Evolutionary conservation across 1,284 basidiomycete species (phyloP).

Genomic region (Pseudozyma thailandica): DNA sequence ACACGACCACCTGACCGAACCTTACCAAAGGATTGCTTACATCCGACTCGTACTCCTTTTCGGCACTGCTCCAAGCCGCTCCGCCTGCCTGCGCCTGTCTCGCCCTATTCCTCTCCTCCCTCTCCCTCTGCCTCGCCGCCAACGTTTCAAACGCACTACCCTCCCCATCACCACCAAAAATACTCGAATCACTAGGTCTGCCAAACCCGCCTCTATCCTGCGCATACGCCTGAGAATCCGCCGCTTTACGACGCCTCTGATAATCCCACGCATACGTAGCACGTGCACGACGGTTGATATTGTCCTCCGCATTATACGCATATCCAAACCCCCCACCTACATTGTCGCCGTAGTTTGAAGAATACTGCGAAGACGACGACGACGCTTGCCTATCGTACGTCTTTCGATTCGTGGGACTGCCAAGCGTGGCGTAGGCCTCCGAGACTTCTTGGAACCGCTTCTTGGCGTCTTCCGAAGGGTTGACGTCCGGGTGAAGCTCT

Average conservation of each 20-base stretch:
- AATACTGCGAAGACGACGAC: neutral
- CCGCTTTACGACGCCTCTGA: slow-evolving; percentile 37
- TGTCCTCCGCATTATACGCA: slow-evolving; percentile 44
- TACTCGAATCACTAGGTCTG: slow-evolving; percentile 13
- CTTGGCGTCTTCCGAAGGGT: slow-evolving; percentile 61
- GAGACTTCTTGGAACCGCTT: slow-evolving; percentile 62
- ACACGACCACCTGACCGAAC: slow-evolving; percentile 54
- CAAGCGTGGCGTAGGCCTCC: slow-evolving; percentile 63
- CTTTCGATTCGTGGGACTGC: slow-evolving; percentile 22
- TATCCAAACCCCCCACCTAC: slow-evolving; percentile 25
- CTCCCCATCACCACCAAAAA: neutral
- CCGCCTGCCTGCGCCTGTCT: slow-evolving; percentile 12
- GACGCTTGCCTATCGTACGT: slow-evolving; percentile 24
- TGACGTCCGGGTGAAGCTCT: slow-evolving; percentile 65
- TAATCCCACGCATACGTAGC: slow-evolving; percentile 67
- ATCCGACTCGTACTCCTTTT: slow-evolving; percentile 39
- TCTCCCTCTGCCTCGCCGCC: slow-evolving; percentile 27
- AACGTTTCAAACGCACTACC: slow-evolving; percentile 37
- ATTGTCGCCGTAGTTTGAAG: slow-evolving; percentile 18
- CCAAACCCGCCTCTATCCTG: no score
- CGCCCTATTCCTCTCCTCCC: slow-evolving; percentile 37
- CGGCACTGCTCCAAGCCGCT: slow-evolving; percentile 14
- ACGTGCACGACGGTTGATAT: slow-evolving; percentile 49
- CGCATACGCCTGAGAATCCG: neutral
- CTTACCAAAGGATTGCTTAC: slow-evolving; percentile 47